phyloP scores from a whole-genome alignment of 2,329 filamentous ascomycete species.

The Monilinia aucupariae region DNA sequence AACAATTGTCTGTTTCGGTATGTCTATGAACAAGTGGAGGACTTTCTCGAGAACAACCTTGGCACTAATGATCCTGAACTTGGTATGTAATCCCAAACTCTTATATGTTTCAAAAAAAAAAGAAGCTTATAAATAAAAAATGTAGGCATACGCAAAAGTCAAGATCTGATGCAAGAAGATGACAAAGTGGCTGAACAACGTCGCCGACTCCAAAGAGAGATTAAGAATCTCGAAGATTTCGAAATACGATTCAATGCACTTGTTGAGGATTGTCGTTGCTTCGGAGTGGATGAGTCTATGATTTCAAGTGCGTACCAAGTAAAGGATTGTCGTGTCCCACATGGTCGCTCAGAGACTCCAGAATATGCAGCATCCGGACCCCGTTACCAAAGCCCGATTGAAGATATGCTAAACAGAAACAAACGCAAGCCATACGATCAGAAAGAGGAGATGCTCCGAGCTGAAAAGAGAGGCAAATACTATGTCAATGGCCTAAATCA shows the following conservation, averaged over 20 bases:
- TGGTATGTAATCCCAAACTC: slow-evolving; percentile 15
- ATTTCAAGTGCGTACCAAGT: not conserved
- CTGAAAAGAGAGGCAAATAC: not conserved
- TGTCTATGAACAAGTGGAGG: slow-evolving; percentile 12
- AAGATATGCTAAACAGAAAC: not conserved
- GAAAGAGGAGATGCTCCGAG: not conserved
- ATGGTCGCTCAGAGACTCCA: not conserved
- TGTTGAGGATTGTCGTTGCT: not conserved
- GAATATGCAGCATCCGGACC: not conserved
- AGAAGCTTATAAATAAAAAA: not conserved
- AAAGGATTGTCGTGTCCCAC: not conserved
- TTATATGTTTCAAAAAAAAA: not conserved
- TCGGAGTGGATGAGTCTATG: not conserved
- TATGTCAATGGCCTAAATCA: not conserved
- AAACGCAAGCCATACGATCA: not conserved
- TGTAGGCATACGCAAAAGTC: not conserved
- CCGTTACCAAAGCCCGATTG: not conserved
- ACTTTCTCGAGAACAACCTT: slow-evolving; percentile 20
- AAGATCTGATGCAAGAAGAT: slow-evolving; percentile 2
- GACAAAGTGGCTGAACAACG: not conserved
- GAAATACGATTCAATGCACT: not conserved
- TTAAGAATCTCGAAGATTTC: not conserved
- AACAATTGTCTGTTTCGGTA: slow-evolving; percentile 18
- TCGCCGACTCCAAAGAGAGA: not conserved
- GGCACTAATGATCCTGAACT: slow-evolving; percentile 11